These are phyloP conservation scores for Trichoderma sp. DNA, from an alignment of 2,329 filamentous ascomycete species.

Conservation along the genomic window DNA sequence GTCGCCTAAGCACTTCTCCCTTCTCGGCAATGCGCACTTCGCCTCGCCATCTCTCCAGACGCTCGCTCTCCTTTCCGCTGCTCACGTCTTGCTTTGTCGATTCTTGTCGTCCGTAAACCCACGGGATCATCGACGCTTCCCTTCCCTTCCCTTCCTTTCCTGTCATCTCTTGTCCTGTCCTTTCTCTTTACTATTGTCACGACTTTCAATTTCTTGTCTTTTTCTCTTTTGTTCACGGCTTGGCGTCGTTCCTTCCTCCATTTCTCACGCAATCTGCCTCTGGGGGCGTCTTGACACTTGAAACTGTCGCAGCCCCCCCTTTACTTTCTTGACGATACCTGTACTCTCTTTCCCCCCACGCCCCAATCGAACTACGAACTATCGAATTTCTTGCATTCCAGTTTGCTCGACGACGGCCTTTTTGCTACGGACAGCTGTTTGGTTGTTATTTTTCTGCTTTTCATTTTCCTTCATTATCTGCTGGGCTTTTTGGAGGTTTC, in stretches of 20 bases:
- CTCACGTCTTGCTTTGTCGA: neutral
- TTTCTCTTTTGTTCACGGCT: neutral
- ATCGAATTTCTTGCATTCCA: conserved; percentile 16
- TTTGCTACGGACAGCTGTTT: neutral
- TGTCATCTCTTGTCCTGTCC: too few relatives aligned
- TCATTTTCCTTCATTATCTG: neutral
- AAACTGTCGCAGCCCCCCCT: conserved; percentile 17
- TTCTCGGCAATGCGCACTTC: neutral
- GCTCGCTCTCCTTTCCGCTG: conserved; percentile 13
- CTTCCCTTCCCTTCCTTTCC: neutral
- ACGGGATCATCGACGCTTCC: neutral
- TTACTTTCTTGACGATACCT: conserved; percentile 12
- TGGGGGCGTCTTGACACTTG: conserved; percentile 7
- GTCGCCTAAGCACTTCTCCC: conserved; percentile 1
- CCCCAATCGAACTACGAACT: conserved; percentile 5
- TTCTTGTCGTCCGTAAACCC: neutral
- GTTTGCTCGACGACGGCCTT: conserved; percentile 1
- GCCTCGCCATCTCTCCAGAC: neutral
- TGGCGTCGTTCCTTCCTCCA: neutral
- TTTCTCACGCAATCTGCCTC: neutral
- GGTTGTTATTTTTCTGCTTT: neutral
- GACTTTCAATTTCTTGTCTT: neutral
- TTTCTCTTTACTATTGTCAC: neutral
- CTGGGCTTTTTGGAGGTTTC: neutral
- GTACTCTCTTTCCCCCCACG: neutral